phyloP scores from a whole-genome alignment of 2,329 filamentous ascomycete genomes.

The Nakataea oryzae region DNA sequence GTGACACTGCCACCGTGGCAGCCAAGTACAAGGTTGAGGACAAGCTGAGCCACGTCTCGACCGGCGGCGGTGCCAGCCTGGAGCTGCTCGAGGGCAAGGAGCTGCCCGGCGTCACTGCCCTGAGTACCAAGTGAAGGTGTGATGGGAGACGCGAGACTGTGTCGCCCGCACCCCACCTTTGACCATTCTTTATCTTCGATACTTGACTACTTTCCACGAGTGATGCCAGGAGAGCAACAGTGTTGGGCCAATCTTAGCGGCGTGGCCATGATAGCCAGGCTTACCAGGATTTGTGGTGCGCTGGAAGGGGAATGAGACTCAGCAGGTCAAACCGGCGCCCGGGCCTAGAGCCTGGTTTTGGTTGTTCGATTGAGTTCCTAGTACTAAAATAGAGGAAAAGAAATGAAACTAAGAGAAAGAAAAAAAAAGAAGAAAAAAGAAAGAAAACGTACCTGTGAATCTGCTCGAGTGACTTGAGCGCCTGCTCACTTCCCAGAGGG shows the following conservation, averaged over 20 bases:
- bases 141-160: not conserved
- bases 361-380: not conserved
- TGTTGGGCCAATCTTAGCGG: not conserved
- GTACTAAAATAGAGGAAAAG: not conserved
- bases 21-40: constrained; percentile 95
- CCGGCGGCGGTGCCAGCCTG: constrained; percentile 87
- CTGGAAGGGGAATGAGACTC: not conserved
- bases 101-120: constrained; percentile 81
- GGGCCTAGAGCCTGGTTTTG: not conserved
- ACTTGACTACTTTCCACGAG: not conserved
- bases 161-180: not conserved
- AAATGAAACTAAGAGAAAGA: not conserved
- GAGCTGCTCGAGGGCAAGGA: constrained; percentile 98
- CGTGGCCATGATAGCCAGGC: too few relatives aligned
- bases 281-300: too few relatives aligned
- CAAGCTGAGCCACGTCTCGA: constrained; percentile 97
- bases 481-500: not conserved
- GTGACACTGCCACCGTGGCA: constrained; percentile 94
- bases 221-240: not conserved
- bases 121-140: constrained; percentile 63
- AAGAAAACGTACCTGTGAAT: not conserved
- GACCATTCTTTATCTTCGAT: not conserved
- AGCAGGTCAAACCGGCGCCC: not conserved
- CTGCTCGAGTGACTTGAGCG: too few relatives aligned
- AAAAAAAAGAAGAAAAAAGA: not conserved